Base-by-base conservation (phyloP, 2,329 filamentous ascomycete species). In the Juglanconis oblonga region DNA sequence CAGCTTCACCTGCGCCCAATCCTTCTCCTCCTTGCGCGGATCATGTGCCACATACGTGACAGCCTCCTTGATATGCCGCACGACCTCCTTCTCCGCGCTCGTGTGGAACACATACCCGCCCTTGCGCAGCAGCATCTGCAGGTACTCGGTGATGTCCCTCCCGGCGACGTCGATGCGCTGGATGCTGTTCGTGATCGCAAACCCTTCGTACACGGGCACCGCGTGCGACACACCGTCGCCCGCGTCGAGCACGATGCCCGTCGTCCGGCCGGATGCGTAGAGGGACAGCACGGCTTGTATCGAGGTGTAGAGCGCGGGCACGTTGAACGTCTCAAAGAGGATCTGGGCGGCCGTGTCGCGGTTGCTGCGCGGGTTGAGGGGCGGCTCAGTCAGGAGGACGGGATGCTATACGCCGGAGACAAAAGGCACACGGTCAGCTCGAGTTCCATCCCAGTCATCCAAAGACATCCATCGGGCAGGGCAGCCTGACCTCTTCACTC, bases 1-100 rank as follows among this genome's bases (percentile, higher is more conserved):
- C 58, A 87, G 81, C 76, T 95, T 92, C 61, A 88, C 85, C 24
- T 88, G 87, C 61, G 88, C 84, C 92, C 93, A 99, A 65, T 98
- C 95, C 77, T 97, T 97, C 78, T 99, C 95, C 75, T 99, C 95
- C 68, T 90, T 92, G 72, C 89, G 89, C 7, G 95, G 93, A 73
- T 98, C 93, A 55, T 90, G 78, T 31, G 95, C 92, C 44, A 99
- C 89, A 73, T 98, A 99, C 59, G 91, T 90, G 52, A 92, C 89
- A 71, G 90, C 91, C 81, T 99, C 95, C 79, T 99, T 99, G 78
- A 99, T 97, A 75, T 92, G 84, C 66, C 94, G 87, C 60, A 99
- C 95, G n/a, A 97, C 92, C 77, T 99, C 95, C 79, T 99, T 99
- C 81, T 99, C 95, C 11, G 95, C 95, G 72, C 92, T 97, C 17